phyloP scores from a whole-genome alignment of 805 yeast species.

The Cyberlindnera xylosilytica region DNA sequence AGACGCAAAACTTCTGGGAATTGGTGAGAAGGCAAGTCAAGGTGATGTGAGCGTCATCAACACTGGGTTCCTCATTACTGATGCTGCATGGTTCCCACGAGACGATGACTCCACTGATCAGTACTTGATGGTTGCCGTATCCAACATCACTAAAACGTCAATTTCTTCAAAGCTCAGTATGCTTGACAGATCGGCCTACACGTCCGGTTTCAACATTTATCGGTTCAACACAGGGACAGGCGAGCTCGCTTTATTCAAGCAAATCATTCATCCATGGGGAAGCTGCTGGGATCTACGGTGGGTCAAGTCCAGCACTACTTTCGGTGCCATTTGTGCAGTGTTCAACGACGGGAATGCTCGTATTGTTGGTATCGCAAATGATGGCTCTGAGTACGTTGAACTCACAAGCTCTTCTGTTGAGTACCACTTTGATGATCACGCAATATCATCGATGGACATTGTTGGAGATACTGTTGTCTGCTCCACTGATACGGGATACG shows the following conservation, averaged over 20 bases:
- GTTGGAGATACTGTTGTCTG: conserved; percentile 42
- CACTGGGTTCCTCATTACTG: conserved; percentile 50
- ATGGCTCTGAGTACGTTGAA: conserved; percentile 16
- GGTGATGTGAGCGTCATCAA: conserved; percentile 42
- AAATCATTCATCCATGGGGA: conserved; percentile 41
- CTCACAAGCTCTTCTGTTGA: conserved; percentile 27
- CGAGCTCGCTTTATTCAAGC: conserved; percentile 30
- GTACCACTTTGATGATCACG: conserved; percentile 25
- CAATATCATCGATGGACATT: conserved; percentile 48
- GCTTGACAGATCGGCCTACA: conserved; percentile 27
- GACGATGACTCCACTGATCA: conserved; percentile 28
- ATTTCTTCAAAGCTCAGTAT: conserved; percentile 27
- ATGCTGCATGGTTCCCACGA: conserved; percentile 49
- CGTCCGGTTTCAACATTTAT: conserved; percentile 46
- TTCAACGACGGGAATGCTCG: conserved; percentile 59
- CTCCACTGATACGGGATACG: conserved; percentile 56
- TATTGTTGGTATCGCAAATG: conserved; percentile 37
- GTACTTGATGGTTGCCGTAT: conserved; percentile 49
- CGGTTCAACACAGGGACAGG: conserved; percentile 30
- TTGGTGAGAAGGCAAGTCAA: conserved; percentile 15
- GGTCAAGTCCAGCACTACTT: conserved; percentile 35
- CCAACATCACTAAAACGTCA: conserved; percentile 33
- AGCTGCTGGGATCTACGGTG: conserved; percentile 39
- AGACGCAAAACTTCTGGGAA: conserved; percentile 9
- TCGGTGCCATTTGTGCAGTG: conserved; percentile 48